Evolutionary conservation across 805 yeast genomes (phyloP).

Genomic region (Wickerhamomyces chaumierensis): DNA sequence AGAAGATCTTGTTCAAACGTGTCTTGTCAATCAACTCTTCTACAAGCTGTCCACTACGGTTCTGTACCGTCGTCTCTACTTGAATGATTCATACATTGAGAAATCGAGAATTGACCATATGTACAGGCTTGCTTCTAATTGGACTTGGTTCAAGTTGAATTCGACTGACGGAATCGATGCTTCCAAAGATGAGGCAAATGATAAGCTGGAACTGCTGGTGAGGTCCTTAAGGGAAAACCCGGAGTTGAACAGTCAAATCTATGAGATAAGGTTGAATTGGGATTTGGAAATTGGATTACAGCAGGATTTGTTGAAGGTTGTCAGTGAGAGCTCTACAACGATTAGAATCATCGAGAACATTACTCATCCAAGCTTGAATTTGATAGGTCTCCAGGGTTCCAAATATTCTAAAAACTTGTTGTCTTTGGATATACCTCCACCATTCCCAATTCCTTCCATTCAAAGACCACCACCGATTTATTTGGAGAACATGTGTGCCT

Average conservation of each 20-base stretch:
- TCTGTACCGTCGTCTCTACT: slow-evolving; percentile 26
- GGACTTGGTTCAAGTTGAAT: slow-evolving; percentile 22
- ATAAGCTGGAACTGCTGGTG: slow-evolving; percentile 18
- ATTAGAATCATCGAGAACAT: slow-evolving; percentile 27
- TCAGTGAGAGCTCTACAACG: slow-evolving; percentile 20
- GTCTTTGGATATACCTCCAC: slow-evolving; percentile 20
- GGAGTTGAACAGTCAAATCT: slow-evolving; percentile 16
- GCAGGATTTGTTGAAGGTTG: slow-evolving; percentile 16
- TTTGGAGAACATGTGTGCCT: slow-evolving; percentile 20
- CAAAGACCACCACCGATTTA: slow-evolving; percentile 10
- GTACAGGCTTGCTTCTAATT: slow-evolving; percentile 25
- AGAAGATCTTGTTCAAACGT: slow-evolving; percentile 19
- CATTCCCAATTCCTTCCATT: slow-evolving; percentile 19
- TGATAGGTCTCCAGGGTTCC: slow-evolving; percentile 21
- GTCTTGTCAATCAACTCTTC: slow-evolving; percentile 19
- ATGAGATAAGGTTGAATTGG: slow-evolving; percentile 32
- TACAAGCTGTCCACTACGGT: slow-evolving; percentile 21
- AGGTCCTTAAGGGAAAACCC: slow-evolving; percentile 16
- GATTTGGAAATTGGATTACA: slow-evolving; percentile 25
- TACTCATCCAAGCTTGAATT: slow-evolving; percentile 26
- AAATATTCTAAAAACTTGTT: slow-evolving; percentile 11
- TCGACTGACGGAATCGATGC: slow-evolving; percentile 2
- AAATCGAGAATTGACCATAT: slow-evolving; percentile 15
- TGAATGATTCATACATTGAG: slow-evolving; percentile 31
- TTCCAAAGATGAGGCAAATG: slow-evolving; percentile 21